These are phyloP conservation scores for Backusella mclennaniae DNA, from an alignment of 192 early-diverging fungal genomes.

Conservation along the genomic window DNA sequence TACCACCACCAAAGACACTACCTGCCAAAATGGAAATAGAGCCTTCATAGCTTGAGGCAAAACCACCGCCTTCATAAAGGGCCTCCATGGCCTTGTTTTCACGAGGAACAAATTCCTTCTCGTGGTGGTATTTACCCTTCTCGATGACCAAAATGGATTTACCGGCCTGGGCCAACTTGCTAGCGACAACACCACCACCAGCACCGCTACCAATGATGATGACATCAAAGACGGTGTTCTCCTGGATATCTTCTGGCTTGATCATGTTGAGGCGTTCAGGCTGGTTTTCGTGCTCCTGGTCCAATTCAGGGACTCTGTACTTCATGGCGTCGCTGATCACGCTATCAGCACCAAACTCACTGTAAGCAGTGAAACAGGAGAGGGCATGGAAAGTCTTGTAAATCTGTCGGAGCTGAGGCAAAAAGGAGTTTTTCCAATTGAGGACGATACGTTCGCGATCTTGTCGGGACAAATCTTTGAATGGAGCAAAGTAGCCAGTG, in stretches of 20 bases:
- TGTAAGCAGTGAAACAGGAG: slow-evolving; percentile 17
- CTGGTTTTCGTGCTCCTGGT: neutral
- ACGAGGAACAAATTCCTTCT: slow-evolving; percentile 46
- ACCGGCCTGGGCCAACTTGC: slow-evolving; percentile 60
- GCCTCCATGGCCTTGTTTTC: slow-evolving; percentile 48
- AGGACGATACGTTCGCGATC: slow-evolving; percentile 33
- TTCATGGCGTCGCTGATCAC: slow-evolving; percentile 50
- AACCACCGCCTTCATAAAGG: slow-evolving; percentile 57
- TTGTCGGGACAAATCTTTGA: slow-evolving; percentile 28
- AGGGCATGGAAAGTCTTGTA: slow-evolving; percentile 32
- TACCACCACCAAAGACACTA: slow-evolving; percentile 75
- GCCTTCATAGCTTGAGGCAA: slow-evolving; percentile 50
- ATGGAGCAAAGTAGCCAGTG: slow-evolving; percentile 18
- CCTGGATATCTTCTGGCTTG: neutral
- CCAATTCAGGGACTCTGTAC: slow-evolving; percentile 47
- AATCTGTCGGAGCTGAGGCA: slow-evolving; percentile 30
- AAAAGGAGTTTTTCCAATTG: slow-evolving; percentile 18
- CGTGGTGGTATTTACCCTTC: slow-evolving; percentile 62
- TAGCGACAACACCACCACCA: slow-evolving; percentile 68
- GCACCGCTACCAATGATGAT: slow-evolving; percentile 72
- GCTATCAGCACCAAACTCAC: slow-evolving; percentile 23
- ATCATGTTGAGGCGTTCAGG: neutral
- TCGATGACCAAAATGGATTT: slow-evolving; percentile 69
- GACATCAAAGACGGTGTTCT: slow-evolving; percentile 41
- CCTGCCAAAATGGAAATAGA: slow-evolving; percentile 56